Evolutionary conservation across 805 yeast genomes (phyloP).

Genomic region (Yueomyces sp.): DNA sequence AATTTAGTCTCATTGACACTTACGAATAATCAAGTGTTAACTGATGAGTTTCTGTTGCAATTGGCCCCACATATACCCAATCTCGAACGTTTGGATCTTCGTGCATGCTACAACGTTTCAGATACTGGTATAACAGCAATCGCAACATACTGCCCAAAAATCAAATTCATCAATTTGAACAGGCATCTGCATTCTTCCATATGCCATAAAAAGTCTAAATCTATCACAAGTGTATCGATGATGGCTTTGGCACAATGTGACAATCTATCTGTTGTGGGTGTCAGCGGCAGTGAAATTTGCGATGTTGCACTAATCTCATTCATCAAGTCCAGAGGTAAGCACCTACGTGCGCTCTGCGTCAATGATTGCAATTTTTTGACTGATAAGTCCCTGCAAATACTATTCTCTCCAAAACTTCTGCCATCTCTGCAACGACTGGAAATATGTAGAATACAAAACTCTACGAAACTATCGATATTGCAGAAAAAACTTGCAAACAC

Average conservation of each 20-base stretch:
- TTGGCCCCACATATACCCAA: conserved; percentile 45
- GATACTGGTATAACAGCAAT: conserved; percentile 66
- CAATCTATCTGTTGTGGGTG: conserved; percentile 55
- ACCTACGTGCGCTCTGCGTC: conserved; percentile 53
- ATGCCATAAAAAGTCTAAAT: conserved; percentile 31
- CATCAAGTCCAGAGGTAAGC: conserved; percentile 37
- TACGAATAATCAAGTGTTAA: conserved; percentile 56
- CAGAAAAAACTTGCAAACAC: no score
- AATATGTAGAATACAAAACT: conserved; percentile 19
- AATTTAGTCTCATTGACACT: conserved; percentile 33
- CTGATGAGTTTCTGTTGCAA: conserved; percentile 42
- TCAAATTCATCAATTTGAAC: conserved; percentile 62
- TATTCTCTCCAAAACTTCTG: conserved; percentile 32
- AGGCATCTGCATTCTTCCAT: conserved; percentile 31
- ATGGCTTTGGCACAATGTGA: conserved; percentile 45
- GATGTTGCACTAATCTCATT: conserved; percentile 76
- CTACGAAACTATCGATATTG: no score
- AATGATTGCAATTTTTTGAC: conserved; percentile 57
- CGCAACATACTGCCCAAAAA: conserved; percentile 42
- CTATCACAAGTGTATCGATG: conserved; percentile 60
- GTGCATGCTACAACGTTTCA: conserved; percentile 71
- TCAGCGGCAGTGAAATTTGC: conserved; percentile 77
- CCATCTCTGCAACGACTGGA: conserved; percentile 62
- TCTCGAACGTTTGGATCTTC: conserved; percentile 53
- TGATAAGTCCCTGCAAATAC: conserved; percentile 42